Evolutionary conservation across 768 basidiomycete species (phyloP), one percentile per base, ranked within the genome.

Genomic region (Obba rivulosa): DNA sequence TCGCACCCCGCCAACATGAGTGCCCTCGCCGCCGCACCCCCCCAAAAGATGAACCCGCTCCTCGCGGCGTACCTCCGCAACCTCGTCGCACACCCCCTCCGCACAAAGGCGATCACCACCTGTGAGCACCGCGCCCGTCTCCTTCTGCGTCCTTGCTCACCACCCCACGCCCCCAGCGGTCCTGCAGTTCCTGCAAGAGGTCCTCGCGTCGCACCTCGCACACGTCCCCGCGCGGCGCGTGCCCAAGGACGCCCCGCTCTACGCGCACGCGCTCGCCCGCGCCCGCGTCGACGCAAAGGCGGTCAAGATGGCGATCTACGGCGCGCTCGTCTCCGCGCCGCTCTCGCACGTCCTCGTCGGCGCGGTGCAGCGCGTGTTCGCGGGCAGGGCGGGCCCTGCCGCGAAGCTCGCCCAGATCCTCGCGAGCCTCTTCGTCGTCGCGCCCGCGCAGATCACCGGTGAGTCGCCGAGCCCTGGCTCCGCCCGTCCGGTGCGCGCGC

Each of bases 251-350:
- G 77, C 80, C 1, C 73, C 85, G 2, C 52, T 71, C 20, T 59
- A 80, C 52, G 57, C 73, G 44, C 80, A 77, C 54, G 60, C 69
- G 16, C 75, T 86, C 41, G 80, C 78, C 4, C 69, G 66, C 41
- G 69, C 69, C 4, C 81, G 87, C 62, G 65, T 92, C 44, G 74
- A 89, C 61, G 49, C 70, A 51, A 85, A 82, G 57, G 87, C 92
- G 7, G 47, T 87, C 57, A 91, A 93, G 66, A 90, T 93, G 84
- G 86, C 80, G 1, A 43, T 85, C 18, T 92, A 91, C 61, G 92
- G 92, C 51, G 81, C 87, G 69, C 73, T 86, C 56, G 76, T 94
- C 35, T 89, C 89, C 11, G 92, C 90, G 5, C 92, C 92, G 0
- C 63, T 94, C 24, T 76, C 81, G 36, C 92, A 94, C 61, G 66